Percentiles rank a stretch among this genome's conserved stretches.
Evolutionary conservation across 75 land plant species (phyloP).

Genomic region (Chamaecyparis obtusa): DNA sequence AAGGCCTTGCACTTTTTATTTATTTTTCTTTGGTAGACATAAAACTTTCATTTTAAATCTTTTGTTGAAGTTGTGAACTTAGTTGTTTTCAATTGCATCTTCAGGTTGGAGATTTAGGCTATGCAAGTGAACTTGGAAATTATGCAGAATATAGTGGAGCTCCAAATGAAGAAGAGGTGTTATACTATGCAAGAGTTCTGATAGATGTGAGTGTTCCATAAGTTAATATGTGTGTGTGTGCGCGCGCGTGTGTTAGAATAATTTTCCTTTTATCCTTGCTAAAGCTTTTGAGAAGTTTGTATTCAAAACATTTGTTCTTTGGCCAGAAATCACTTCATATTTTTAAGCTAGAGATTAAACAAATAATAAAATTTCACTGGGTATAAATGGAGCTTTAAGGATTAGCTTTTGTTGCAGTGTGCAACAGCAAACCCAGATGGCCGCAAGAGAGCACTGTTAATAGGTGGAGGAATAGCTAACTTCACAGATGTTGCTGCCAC

Average conservation of each 20-base stretch:
- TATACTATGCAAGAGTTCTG: conserved; percentile 90
- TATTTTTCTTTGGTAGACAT: neutral
- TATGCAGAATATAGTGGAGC: conserved; percentile 99
- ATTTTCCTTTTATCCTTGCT: neutral
- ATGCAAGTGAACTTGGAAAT: conserved; percentile 90
- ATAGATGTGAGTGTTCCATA: conserved; percentile 63
- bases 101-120: conserved; percentile 96
- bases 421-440: conserved; percentile 95
- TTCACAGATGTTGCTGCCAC: conserved; percentile 98
- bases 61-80: conserved; percentile 1
- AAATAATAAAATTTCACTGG: neutral
- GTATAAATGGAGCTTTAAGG: conserved; percentile 1
- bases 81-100: neutral
- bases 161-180: conserved; percentile 94
- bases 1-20: conserved; percentile 17
- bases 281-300: neutral
- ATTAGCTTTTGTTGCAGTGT: conserved; percentile 45
- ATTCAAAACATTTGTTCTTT: neutral
- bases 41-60: neutral
- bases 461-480: conserved; percentile 97
- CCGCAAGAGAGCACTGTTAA: conserved; percentile 70
- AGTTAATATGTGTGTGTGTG: neutral
- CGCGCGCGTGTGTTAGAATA: neutral
- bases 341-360: neutral
- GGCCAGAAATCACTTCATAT: neutral